A percentile compares a stretch with the other conserved stretches of the same genome.
Conservation (phyloP, 2,329 filamentous ascomycete genomes). For the Sporothrix sp. region DNA sequence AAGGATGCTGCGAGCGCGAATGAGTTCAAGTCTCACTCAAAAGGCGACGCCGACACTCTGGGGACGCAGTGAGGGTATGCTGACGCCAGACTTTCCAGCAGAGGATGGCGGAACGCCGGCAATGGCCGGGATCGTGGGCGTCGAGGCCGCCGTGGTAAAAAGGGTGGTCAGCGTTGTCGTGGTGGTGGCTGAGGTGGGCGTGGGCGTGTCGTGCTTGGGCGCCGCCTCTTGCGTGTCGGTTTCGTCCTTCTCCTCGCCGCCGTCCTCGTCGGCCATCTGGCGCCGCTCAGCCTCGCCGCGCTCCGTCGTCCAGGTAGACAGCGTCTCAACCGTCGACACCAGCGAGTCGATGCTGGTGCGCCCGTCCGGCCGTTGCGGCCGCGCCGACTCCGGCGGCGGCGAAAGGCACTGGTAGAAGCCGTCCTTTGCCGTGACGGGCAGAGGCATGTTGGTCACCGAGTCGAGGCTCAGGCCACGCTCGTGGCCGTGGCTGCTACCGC, state of each 20-base stretch:
- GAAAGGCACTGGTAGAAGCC: slow-evolving; percentile 51
- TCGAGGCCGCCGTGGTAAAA: slow-evolving; percentile 2
- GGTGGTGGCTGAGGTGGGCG: slow-evolving; percentile 28
- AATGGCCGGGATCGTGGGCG: slow-evolving; percentile 3
- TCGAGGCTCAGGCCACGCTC: slow-evolving; percentile 35
- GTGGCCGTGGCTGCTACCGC: too few species aligned
- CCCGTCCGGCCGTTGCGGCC: too few species aligned
- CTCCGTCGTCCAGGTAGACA: slow-evolving; percentile 42
- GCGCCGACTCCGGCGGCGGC: slow-evolving; percentile 18
- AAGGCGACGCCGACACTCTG: slow-evolving; percentile 40
- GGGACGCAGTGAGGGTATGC: slow-evolving; percentile 21
- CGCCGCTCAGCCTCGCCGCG: slow-evolving; percentile 27
- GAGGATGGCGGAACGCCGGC: neutral
- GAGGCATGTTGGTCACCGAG: slow-evolving; percentile 46
- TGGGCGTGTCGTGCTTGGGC: slow-evolving; percentile 30
- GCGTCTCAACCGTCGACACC: slow-evolving; percentile 26
- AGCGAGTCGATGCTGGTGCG: slow-evolving; percentile 35
- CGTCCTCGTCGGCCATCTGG: slow-evolving; percentile 19
- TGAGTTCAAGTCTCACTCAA: slow-evolving; percentile 18
- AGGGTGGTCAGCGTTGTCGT: slow-evolving; percentile 25
- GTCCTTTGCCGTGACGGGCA: slow-evolving; percentile 39
- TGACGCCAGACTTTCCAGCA: neutral
- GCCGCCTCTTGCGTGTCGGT: slow-evolving; percentile 25
- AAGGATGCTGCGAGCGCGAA: neutral
- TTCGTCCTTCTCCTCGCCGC: slow-evolving; percentile 30